A percentile compares a stretch with the other conserved stretches of the same genome.
phyloP scores from a whole-genome alignment of 1,284 basidiomycete genomes.

The Austroboletus niveus region DNA sequence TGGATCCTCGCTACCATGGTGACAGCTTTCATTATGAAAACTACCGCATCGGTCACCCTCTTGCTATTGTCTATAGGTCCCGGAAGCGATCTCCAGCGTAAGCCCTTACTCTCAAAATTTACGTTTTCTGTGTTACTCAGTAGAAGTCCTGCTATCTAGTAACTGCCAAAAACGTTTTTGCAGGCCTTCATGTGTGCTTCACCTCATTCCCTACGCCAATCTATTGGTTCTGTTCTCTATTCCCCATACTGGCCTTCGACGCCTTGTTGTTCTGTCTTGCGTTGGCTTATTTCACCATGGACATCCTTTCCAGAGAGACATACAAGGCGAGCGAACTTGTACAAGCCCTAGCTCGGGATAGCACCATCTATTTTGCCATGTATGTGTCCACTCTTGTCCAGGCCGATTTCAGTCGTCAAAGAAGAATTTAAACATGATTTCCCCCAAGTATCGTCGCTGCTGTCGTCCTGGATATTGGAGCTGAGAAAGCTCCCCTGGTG shows the following conservation, averaged over 20 bases:
- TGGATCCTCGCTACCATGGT: constrained; percentile 9
- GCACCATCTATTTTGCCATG: constrained; percentile 21
- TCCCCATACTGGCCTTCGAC: constrained; percentile 14
- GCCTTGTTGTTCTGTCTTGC: constrained; percentile 14
- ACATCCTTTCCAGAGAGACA: not conserved
- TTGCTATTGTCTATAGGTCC: constrained; percentile 16
- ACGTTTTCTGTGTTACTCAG: not conserved
- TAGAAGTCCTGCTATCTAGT: too few species aligned
- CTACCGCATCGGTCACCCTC: constrained; percentile 2
- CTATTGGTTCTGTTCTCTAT: not conserved
- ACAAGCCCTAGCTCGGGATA: constrained; percentile 16
- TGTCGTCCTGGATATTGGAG: not conserved
- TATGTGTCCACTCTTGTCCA: constrained; percentile 2
- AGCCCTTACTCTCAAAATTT: not conserved
- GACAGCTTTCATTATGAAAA: constrained; percentile 9
- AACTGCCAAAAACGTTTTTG: not conserved
- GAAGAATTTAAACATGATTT: not conserved
- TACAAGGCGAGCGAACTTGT: constrained; percentile 12
- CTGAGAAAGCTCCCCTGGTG: not conserved
- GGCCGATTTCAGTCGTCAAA: too few species aligned
- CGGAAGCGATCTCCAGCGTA: constrained; percentile 2
- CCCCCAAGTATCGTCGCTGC: not conserved
- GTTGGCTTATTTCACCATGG: constrained; percentile 4
- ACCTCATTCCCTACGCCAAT: not conserved
- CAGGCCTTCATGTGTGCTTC: constrained; percentile 4